phyloP scores from a whole-genome alignment of 2,329 filamentous ascomycete species.

The Sphaerulina musiva region DNA sequence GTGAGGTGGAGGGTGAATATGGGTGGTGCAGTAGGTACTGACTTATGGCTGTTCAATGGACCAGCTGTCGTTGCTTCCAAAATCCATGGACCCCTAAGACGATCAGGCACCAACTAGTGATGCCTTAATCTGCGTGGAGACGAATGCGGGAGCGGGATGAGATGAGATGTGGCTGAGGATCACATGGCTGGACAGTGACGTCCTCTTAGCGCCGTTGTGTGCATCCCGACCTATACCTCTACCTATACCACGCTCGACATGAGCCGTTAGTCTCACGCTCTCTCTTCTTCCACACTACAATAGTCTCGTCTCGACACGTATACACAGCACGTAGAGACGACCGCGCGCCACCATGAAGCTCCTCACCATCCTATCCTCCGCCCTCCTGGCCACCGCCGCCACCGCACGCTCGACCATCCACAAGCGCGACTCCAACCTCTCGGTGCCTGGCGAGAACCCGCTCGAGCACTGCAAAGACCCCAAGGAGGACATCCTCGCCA shows the following conservation, averaged over 20 bases:
- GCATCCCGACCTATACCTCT: no score
- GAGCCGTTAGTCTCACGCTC: conserved; percentile 2
- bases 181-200: no score
- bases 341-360: conserved; percentile 28
- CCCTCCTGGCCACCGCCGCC: conserved; percentile 28
- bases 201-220: no score
- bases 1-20: not conserved
- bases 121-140: no score
- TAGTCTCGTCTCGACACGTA: not conserved
- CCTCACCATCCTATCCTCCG: conserved; percentile 24
- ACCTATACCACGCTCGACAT: conserved; percentile 1
- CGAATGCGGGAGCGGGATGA: no score
- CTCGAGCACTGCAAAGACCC: conserved; percentile 71
- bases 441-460: conserved; percentile 79
- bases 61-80: not conserved
- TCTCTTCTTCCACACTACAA: conserved; percentile 18
- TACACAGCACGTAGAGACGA: no score
- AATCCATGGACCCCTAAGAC: not conserved
- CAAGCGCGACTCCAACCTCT: conserved; percentile 43
- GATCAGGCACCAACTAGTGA: not conserved
- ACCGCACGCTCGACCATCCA: conserved; percentile 26
- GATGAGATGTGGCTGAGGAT: no score
- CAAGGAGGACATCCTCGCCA: conserved; percentile 61
- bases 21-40: not conserved
- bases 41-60: not conserved